Percentiles rank a stretch among this genome's conserved stretches.
Evolutionary conservation across 2,329 filamentous ascomycete genomes (phyloP).

Genomic region (Aspergillus ochraceus): DNA sequence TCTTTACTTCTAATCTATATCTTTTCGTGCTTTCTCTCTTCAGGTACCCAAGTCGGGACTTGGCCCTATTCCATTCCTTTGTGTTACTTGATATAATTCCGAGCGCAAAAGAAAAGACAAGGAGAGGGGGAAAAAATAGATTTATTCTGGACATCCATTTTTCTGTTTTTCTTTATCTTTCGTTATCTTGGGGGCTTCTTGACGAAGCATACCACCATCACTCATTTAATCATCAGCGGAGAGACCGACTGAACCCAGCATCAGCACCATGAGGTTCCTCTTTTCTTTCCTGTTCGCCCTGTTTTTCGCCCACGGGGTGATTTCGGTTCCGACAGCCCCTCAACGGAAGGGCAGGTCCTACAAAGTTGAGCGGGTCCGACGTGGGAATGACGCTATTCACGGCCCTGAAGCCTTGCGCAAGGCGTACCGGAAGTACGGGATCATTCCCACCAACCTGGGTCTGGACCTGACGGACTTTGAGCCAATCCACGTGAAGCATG

Average conservation of each 20-base stretch:
- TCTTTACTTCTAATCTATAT: conserved; percentile 5
- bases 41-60: conserved; percentile 22
- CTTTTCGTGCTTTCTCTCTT: conserved; percentile 10
- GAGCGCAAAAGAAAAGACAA: not conserved
- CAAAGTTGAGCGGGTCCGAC: conserved; percentile 59
- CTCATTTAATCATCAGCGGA: not conserved
- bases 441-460: conserved; percentile 48
- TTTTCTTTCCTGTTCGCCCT: conserved; percentile 29
- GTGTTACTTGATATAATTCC: conserved; percentile 1
- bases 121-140: conserved; percentile 2
- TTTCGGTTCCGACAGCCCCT: conserved; percentile 34
- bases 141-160: conserved; percentile 1
- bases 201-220: not conserved
- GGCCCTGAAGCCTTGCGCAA: conserved; percentile 64
- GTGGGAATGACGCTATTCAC: conserved; percentile 57
- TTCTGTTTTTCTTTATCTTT: not conserved
- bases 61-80: conserved; percentile 19
- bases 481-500: conserved; percentile 26
- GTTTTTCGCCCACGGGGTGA: conserved; percentile 32
- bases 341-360: conserved; percentile 51
- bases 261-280: conserved; percentile 27
- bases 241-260: conserved; percentile 7
- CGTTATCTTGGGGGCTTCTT: conserved; percentile 1
- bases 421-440: conserved; percentile 68
- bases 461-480: conserved; percentile 37